Conservation (phyloP, 257 asterid species). For the Nicotiana tomentosiformis region DNA sequence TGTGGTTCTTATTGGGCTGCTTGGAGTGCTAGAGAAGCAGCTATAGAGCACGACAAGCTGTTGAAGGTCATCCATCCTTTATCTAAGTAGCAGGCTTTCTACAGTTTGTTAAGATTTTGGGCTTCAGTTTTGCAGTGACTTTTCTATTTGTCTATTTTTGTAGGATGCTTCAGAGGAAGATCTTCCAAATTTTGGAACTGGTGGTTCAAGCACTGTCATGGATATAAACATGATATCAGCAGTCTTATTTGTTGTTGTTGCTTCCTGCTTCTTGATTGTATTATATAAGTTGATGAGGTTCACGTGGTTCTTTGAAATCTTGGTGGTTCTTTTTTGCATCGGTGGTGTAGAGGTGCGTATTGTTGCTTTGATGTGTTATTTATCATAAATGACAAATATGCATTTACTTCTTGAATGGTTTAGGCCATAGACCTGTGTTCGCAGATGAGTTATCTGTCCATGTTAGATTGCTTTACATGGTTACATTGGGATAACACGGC, state of each 20-base stretch:
- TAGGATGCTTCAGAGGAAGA: slow-evolving; percentile 68
- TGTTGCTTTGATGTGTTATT: slow-evolving; percentile 7
- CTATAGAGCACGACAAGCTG: slow-evolving; percentile 68
- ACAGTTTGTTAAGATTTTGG: neutral
- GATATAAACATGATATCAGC: slow-evolving; percentile 77
- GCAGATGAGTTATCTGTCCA: neutral
- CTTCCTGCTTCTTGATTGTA: slow-evolving; percentile 78
- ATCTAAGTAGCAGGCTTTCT: neutral
- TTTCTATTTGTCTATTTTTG: slow-evolving; percentile 10
- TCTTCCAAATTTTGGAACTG: slow-evolving; percentile 34
- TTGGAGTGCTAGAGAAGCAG: slow-evolving; percentile 81
- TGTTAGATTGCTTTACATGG: neutral
- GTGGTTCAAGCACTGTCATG: slow-evolving; percentile 55
- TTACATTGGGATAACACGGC: neutral
- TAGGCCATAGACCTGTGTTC: neutral
- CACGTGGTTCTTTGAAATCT: slow-evolving; percentile 69
- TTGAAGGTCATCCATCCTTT: slow-evolving; percentile 46
- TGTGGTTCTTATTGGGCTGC: slow-evolving; percentile 97
- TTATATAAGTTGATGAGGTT: slow-evolving; percentile 74
- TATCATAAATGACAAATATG: neutral
- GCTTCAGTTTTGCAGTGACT: neutral
- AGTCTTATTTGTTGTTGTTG: slow-evolving; percentile 60
- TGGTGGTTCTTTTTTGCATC: slow-evolving; percentile 80
- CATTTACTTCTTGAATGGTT: neutral
- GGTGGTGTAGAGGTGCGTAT: slow-evolving; percentile 80